Evolutionary conservation across 345 rosid species (phyloP).

Genomic region (Melaleuca alternifolia): DNA sequence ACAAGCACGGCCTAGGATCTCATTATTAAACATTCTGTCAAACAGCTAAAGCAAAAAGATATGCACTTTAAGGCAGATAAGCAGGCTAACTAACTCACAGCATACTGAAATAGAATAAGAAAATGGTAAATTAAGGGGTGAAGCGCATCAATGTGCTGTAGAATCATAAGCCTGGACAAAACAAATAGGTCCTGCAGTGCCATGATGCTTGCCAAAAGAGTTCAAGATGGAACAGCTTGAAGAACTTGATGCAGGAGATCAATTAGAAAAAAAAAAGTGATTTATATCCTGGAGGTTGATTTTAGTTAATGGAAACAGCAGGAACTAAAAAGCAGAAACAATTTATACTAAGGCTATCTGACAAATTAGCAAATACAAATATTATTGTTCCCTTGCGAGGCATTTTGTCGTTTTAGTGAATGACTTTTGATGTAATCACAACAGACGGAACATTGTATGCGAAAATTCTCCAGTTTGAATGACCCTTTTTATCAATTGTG

Average conservation of each 20-base stretch:
- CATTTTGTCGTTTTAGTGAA: background rate
- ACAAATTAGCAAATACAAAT: background rate
- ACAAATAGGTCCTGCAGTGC: background rate
- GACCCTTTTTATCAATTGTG: background rate
- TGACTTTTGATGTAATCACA: background rate
- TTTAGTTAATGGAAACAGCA: background rate
- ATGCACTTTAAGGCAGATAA: background rate
- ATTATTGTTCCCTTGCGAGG: background rate
- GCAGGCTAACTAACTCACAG: background rate
- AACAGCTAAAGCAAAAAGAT: background rate
- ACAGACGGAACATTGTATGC: background rate
- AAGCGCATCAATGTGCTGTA: background rate
- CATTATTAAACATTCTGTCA: background rate
- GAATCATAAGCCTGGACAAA: background rate
- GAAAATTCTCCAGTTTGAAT: background rate
- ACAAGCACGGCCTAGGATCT: background rate
- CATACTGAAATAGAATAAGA: background rate
- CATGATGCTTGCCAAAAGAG: background rate
- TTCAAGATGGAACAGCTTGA: conserved; percentile 26
- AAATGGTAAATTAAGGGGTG: background rate
- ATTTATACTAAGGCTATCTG: background rate
- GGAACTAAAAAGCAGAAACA: background rate
- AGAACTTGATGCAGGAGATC: background rate
- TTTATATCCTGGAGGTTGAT: background rate
- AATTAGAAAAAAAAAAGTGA: background rate